Conservation (phyloP, 2,329 filamentous ascomycete genomes). For the Xylaria arbuscula region DNA sequence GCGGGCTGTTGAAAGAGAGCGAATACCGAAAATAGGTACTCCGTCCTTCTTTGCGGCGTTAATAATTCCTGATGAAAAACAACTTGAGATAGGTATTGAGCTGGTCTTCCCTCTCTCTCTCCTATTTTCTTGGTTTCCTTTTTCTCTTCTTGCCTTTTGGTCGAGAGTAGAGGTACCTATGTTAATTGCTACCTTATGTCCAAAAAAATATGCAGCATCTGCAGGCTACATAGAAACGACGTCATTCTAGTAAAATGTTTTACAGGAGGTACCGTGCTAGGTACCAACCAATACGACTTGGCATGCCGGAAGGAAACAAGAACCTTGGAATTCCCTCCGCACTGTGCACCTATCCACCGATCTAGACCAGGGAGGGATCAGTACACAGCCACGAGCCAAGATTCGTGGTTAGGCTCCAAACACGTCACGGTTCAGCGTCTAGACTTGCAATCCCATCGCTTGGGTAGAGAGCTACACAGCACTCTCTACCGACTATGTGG, state of each 20-base stretch:
- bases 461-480: no score
- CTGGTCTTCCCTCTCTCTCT: not conserved
- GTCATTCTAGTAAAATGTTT: conserved; percentile 30
- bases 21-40: not conserved
- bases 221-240: conserved; percentile 20
- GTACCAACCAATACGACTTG: conserved; percentile 6
- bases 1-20: not conserved
- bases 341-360: conserved; percentile 27
- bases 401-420: conserved; percentile 22
- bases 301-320: conserved; percentile 15
- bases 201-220: not conserved
- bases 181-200: not conserved
- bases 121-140: not conserved
- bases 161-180: not conserved
- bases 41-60: not conserved
- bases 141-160: not conserved
- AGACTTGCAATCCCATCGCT: not conserved
- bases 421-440: conserved; percentile 24
- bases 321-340: not conserved
- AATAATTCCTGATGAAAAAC: not conserved
- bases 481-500: no score
- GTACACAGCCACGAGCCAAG: conserved; percentile 36
- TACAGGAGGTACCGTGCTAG: not conserved
- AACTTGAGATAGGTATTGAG: not conserved
- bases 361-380: conserved; percentile 25